A percentile compares a stretch with the other conserved stretches of the same genome.
Conservation (phyloP, 2,329 filamentous ascomycete genomes). For the Emericellopsis cladophorae region DNA sequence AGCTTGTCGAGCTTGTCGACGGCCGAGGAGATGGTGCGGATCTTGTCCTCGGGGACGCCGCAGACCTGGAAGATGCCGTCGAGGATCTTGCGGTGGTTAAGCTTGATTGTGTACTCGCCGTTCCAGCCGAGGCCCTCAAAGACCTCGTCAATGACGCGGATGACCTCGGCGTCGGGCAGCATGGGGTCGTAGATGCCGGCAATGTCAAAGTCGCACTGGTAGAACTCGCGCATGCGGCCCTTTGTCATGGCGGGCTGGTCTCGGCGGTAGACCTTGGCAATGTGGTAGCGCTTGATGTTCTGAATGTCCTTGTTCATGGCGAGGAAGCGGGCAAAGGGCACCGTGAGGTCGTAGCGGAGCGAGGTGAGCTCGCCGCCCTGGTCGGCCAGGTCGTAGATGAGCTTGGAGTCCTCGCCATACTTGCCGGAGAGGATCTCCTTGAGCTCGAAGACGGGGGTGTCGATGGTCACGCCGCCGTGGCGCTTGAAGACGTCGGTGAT, state of each 20-base stretch:
- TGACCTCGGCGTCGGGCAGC: conserved; percentile 83
- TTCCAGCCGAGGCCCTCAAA: conserved; percentile 71
- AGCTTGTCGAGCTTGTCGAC: conserved; percentile 95
- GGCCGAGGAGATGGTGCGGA: conserved; percentile 78
- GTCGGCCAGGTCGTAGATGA: conserved; percentile 81
- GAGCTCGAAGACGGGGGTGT: conserved; percentile 76
- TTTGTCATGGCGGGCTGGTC: conserved; percentile 46
- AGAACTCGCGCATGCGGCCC: conserved; percentile 89
- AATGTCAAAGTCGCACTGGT: conserved; percentile 96
- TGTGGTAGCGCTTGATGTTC: conserved; percentile 87
- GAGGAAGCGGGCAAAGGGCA: conserved; percentile 80
- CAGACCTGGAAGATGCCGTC: conserved; percentile 88
- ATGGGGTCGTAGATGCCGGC: conserved; percentile 80
- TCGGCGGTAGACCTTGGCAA: conserved; percentile 64
- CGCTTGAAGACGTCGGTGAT: conserved; percentile 74
- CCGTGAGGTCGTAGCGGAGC: conserved; percentile 76
- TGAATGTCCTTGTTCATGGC: conserved; percentile 79
- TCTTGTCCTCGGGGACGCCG: conserved; percentile 77
- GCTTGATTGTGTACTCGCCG: conserved; percentile 70
- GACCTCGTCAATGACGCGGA: conserved; percentile 74
- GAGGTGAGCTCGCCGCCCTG: conserved; percentile 69
- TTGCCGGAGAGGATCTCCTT: conserved; percentile 80
- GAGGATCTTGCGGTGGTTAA: conserved; percentile 90
- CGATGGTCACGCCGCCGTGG: conserved; percentile 67
- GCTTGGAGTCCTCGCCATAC: conserved; percentile 84